Evolutionary conservation across 2,329 filamentous ascomycete species (phyloP), one percentile per base, ranked within the genome.

Genomic region (Hypoxylon sp.): DNA sequence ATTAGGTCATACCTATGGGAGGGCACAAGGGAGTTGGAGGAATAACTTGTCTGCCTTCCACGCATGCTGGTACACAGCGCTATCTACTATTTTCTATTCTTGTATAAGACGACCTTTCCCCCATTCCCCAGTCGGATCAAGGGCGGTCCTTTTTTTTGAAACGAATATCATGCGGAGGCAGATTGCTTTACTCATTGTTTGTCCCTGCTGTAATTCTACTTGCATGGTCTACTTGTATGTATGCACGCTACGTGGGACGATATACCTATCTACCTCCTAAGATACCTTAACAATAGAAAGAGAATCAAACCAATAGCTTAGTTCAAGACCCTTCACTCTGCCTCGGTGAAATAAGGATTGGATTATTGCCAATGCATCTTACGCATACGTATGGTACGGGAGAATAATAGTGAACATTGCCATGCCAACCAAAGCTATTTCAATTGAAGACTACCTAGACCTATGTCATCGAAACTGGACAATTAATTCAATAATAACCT

Each of bases 1-100:
- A 44, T 17, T 11, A 14, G 58, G 42, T 9, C 19, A 44, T 44
- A 22, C 39, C 33, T 57, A 44, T 53, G 48, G 52, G 37, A 58
- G 46, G 52, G 29, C 22, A 54, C 26, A 39, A 51, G 26, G 65
- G 65, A 68, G 61, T 68, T 68, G 37, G 53, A 24, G 54, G 58
- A 37, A 63, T 47, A 31, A 29, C 10, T 60, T 26, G 26, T 53
- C 24, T 47, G 35, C 29, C 24, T 11, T 53, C 14, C 33, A 26
- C 19, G 26, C 42, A 22, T 33, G 24, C 14, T 46, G 19, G 33
- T 42, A 52, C 56, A 26, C 33, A 35, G 26, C 17, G 39, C 19
- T 5, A 29, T 48, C 26, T 17, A 44, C 31, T 58, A 55, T 47
- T 53, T 47, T 47, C 55, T 67, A 54, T 67, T 63, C 54, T 52